Evolutionary conservation across 495 filamentous ascomycete genomes (phyloP).

Genomic region (Penicillium lividum): DNA sequence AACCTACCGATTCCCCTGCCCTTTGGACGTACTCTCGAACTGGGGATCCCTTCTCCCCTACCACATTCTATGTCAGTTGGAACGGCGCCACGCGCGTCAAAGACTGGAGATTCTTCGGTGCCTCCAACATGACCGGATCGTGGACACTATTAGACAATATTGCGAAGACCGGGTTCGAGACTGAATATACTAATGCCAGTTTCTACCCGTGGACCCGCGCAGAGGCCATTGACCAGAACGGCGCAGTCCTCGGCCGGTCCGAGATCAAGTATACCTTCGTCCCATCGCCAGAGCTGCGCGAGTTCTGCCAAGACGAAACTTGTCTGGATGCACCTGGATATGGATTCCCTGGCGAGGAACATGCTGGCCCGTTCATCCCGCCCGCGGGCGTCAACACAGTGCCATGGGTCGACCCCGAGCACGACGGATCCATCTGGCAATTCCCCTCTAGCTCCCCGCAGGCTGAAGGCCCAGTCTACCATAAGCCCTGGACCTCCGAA

Average conservation of each 20-base stretch:
- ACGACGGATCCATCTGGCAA: constrained; percentile 26
- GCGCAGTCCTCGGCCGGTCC: constrained; percentile 37
- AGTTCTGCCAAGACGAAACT: constrained; percentile 34
- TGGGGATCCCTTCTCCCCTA: constrained; percentile 29
- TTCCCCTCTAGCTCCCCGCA: constrained; percentile 23
- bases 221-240: constrained; percentile 37
- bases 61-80: constrained; percentile 49
- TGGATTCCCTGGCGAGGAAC: constrained; percentile 40
- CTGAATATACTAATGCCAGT: constrained; percentile 30
- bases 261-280: constrained; percentile 43
- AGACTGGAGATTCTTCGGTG: constrained; percentile 44
- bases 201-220: constrained; percentile 41
- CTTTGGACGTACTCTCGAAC: constrained; percentile 45
- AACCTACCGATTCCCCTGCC: constrained; percentile 45
- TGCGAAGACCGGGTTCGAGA: constrained; percentile 44
- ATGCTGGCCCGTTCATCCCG: constrained; percentile 31
- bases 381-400: constrained; percentile 42
- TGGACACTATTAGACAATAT: constrained; percentile 35
- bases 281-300: constrained; percentile 39
- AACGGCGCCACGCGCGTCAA: constrained; percentile 49
- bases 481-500: constrained; percentile 7
- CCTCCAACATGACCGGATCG: constrained; percentile 33
- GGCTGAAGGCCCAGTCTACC: constrained; percentile 2
- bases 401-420: constrained; percentile 41
- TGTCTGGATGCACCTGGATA: constrained; percentile 38